Conservation (phyloP, 108 stramenopile genomes). For the Pseudonitzschia delicatissima region DNA sequence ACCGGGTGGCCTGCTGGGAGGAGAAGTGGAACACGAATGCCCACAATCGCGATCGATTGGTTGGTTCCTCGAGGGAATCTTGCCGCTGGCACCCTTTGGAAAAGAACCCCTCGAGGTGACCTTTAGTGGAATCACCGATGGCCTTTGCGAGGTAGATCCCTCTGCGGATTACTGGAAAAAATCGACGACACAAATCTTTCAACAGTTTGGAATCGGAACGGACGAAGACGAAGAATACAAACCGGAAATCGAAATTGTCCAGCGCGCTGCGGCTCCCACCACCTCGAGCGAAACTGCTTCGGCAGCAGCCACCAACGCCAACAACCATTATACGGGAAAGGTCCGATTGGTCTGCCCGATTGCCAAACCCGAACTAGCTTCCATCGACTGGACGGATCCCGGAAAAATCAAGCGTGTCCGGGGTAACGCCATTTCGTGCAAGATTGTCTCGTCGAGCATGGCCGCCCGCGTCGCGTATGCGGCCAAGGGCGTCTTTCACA, state of each 20-base stretch:
- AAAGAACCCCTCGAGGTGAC: slow-evolving; percentile 83
- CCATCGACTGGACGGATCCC: slow-evolving; percentile 84
- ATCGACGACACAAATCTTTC: slow-evolving; percentile 79
- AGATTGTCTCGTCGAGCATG: slow-evolving; percentile 85
- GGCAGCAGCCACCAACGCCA: not conserved
- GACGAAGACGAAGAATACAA: slow-evolving; percentile 36
- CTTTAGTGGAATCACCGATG: slow-evolving; percentile 81
- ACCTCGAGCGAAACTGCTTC: slow-evolving; percentile 39
- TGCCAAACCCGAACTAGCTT: slow-evolving; percentile 61
- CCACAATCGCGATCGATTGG: slow-evolving; percentile 74
- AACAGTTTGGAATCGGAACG: slow-evolving; percentile 87
- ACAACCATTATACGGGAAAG: slow-evolving; percentile 39
- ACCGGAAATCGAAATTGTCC: slow-evolving; percentile 49
- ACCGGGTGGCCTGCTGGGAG: slow-evolving; percentile 93
- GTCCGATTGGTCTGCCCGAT: slow-evolving; percentile 89
- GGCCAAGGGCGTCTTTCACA: slow-evolving; percentile 88
- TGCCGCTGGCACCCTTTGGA: slow-evolving; percentile 94
- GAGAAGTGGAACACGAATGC: slow-evolving; percentile 87
- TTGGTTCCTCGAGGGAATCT: slow-evolving; percentile 96
- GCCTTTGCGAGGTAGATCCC: slow-evolving; percentile 56
- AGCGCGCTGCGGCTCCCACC: slow-evolving; percentile 78
- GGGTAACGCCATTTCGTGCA: slow-evolving; percentile 88
- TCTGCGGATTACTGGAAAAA: slow-evolving; percentile 81
- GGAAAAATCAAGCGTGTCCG: slow-evolving; percentile 95
- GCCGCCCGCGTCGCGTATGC: slow-evolving; percentile 94